Base-by-base conservation (phyloP, 2,329 filamentous ascomycete genomes). In the Phialophora chinensis region DNA sequence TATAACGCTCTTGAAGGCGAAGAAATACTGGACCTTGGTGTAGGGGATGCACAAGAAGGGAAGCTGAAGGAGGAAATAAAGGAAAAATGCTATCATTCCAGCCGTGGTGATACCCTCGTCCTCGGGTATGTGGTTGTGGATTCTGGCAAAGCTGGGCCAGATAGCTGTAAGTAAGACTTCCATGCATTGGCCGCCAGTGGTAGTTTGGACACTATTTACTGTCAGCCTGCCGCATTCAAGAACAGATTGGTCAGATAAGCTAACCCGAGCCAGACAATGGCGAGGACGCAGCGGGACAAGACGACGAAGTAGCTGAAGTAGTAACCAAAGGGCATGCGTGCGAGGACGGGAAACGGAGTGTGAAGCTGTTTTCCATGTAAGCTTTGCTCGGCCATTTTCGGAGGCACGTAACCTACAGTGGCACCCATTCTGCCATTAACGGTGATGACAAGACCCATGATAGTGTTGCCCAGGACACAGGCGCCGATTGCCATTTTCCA, bases 371-470 rank as follows among this genome's bases (percentile, higher is more conserved):
- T 42, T 33, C 53, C 84, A 67, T 12, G 33, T 85, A 80, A 72
- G 52, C 59, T 65, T 52, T 23, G 55, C 23, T 49, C 54, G n/a
- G 6, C 35, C 27, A 25, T 38, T 63, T 50, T 12, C 2, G 53
- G 44, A 62, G 61, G 58, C 50, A 52, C 11, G 31, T 29, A 61
- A 68, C 68, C 29, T 35, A 70, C 68, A 27, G 79, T 78, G 17
- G 78, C 77, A 35, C 79, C 81, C 55, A 87, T 82, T 14, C 86
- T 85, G 23, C 87, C 86, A 70, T 86, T 88, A 11, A 84, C 79
- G 12, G 85, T 84, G 52, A 89, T 88, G n/a, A 89, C 85, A 52
- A 86, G 80, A 42, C 81, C 83, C 49, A 86, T 81, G 64, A 85
- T 82, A 25, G 44, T 1, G 42, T 76, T 76, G 11, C 75, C 75